Base-by-base conservation (phyloP, 1,284 basidiomycete genomes). In the Paramarasmius palmivorus region DNA sequence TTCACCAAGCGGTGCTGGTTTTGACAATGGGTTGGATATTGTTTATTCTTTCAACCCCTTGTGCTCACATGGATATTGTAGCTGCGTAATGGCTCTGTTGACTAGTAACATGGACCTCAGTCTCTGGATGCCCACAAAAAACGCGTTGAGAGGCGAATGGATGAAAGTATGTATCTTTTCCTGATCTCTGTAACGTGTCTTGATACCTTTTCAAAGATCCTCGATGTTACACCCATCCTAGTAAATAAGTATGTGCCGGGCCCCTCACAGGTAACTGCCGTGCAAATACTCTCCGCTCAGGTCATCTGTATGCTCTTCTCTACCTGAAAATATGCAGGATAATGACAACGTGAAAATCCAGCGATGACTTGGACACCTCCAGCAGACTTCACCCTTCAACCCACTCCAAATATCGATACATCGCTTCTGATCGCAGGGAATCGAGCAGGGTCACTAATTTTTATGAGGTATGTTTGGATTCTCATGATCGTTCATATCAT, bases 391-490 rank as follows among this genome's bases (percentile, higher is more conserved):
- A 73, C 73, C 12, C 57, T 79, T 10, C 63, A 60, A n/a, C 85
- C 85, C 3, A 73, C 77, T 3, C 82, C 86, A 0, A 50, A 77
- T 12, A 59, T 90, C 2, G 88, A 96, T 60, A 88, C 82, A 0
- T 90, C 90, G 0, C 66, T 84, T 1, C 77, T 97, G 4, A 84
- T 92, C 2, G 65, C 78, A 0, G 83, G 84, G 4, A 90, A 81
- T 55, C 74, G 87, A 38, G 83, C 81, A 2, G 89, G 90, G 23
- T 73, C 72, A 25, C 62, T 90, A 17, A 65, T 74, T 17, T 78
- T 91, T 35, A 64, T 88, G 39, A 78, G 83, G 88, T 86, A 55
- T 40, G 67, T 60, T 32, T 25, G 17, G 9, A 49, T 47, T 51
- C 38, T 34, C 44, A 19, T 15, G 12, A 26, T 19, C 14, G 42